Conservation (phyloP, 805 yeast genomes). For the Wickerhamomyces bovis region DNA sequence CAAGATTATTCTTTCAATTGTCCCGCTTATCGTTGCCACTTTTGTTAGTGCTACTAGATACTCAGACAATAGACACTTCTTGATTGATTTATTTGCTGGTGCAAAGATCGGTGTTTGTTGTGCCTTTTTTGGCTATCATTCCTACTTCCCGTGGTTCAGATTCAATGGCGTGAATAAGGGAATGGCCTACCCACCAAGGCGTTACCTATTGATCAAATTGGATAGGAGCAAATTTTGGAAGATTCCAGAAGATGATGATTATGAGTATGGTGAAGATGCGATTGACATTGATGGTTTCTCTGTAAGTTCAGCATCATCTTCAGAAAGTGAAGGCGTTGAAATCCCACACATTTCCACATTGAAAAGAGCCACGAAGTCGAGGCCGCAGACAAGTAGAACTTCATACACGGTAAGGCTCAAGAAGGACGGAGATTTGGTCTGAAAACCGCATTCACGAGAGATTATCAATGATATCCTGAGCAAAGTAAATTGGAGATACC, state of each 20-base stretch:
- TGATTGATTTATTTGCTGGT: constrained; percentile 36
- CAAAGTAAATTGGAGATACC: no score
- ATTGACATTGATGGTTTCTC: not conserved
- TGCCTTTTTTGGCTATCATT: constrained; percentile 31
- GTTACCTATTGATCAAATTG: constrained; percentile 29
- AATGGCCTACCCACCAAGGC: constrained; percentile 39
- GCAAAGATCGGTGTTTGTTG: constrained; percentile 29
- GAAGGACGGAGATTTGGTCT: not conserved
- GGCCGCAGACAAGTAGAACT: not conserved
- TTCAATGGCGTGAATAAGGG: constrained; percentile 26
- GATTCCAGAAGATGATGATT: constrained; percentile 25
- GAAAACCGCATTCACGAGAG: not conserved
- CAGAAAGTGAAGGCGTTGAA: not conserved
- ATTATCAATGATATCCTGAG: no score
- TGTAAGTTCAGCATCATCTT: not conserved
- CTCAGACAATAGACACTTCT: constrained; percentile 43
- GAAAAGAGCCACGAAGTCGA: not conserved
- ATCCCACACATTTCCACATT: not conserved
- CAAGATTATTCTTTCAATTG: constrained; percentile 27
- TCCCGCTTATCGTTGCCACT: constrained; percentile 31
- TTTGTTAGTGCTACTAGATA: constrained; percentile 35
- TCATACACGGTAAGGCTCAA: not conserved
- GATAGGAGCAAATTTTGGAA: constrained; percentile 27
- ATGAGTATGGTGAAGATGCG: constrained; percentile 11
- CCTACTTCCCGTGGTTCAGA: constrained; percentile 36